Conservation (phyloP, 2,329 filamentous ascomycete species). For the Talaromyces sp. region DNA sequence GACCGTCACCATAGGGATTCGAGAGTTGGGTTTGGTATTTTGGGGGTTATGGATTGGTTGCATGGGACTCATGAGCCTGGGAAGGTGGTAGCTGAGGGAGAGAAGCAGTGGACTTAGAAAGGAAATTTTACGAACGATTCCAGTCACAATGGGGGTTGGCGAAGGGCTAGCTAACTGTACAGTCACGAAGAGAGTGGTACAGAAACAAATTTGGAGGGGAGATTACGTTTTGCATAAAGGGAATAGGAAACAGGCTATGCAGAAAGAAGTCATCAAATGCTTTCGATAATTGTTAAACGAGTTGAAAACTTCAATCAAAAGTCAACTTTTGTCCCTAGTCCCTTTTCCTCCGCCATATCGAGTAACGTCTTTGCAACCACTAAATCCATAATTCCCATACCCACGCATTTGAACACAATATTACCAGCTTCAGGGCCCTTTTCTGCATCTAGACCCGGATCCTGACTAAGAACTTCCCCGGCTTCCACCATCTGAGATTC, state of each 20-base stretch:
- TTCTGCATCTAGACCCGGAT: not conserved
- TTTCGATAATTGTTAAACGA: too few relatives aligned
- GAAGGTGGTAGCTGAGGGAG: not conserved
- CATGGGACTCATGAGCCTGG: not conserved
- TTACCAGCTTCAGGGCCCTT: slow-evolving; percentile 25
- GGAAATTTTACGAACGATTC: too few relatives aligned
- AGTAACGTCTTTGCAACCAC: slow-evolving; percentile 39
- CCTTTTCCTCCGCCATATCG: slow-evolving; percentile 25
- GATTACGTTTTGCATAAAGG: not conserved
- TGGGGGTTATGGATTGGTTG: not conserved
- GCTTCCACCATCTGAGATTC: slow-evolving; percentile 37
- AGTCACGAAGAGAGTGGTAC: not conserved
- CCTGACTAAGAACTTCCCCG: slow-evolving; percentile 29
- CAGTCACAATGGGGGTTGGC: not conserved
- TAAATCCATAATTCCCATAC: slow-evolving; percentile 47
- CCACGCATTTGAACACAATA: slow-evolving; percentile 47
- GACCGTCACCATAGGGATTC: not conserved
- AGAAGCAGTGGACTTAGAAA: too few relatives aligned
- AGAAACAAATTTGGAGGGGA: not conserved
- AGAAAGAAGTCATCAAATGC: too few relatives aligned
- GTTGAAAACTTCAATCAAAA: not conserved
- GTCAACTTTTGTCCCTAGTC: slow-evolving; percentile 5
- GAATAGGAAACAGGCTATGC: too few relatives aligned
- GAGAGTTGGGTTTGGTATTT: not conserved
- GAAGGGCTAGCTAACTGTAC: not conserved